Conservation (phyloP, 768 basidiomycete genomes). For the Trametes elegans region DNA sequence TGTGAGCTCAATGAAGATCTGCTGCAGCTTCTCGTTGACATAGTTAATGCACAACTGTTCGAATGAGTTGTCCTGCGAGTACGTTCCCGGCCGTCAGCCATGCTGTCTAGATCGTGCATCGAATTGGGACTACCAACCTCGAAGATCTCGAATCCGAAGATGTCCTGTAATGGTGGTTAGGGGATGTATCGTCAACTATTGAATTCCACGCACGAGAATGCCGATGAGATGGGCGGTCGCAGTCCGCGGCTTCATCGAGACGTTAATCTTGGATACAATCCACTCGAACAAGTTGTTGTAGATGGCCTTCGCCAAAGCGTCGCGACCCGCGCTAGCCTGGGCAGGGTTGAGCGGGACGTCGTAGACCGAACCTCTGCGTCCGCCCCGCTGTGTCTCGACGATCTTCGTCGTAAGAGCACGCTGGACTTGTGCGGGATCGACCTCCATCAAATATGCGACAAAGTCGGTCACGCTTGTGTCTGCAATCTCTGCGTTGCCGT, state of each 20-base stretch:
- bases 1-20: conserved; percentile 98
- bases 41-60: conserved; percentile 99
- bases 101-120: background rate
- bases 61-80: conserved; percentile 81
- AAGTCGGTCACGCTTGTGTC: conserved; percentile 94
- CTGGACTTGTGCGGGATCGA: conserved; percentile 72
- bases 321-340: conserved; percentile 84
- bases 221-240: conserved; percentile 82
- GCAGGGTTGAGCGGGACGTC: conserved; percentile 93
- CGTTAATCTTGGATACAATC: conserved; percentile 95
- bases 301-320: conserved; percentile 92
- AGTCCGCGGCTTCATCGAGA: conserved; percentile 89
- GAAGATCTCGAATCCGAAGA: conserved; percentile 99
- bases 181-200: background rate
- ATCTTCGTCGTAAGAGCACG: conserved; percentile 84
- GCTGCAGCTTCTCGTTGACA: conserved; percentile 99
- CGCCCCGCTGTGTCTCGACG: conserved; percentile 91
- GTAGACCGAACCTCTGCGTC: conserved; percentile 92
- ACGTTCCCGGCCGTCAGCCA: conserved; percentile 4
- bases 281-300: conserved; percentile 99
- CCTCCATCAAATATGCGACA: conserved; percentile 91
- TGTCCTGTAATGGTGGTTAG: conserved; percentile 56
- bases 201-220: conserved; percentile 63
- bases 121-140: conserved; percentile 48
- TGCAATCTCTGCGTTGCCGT: conserved; percentile 78